Conservation (phyloP, 768 basidiomycete genomes). For the Gymnopilus junonius region DNA sequence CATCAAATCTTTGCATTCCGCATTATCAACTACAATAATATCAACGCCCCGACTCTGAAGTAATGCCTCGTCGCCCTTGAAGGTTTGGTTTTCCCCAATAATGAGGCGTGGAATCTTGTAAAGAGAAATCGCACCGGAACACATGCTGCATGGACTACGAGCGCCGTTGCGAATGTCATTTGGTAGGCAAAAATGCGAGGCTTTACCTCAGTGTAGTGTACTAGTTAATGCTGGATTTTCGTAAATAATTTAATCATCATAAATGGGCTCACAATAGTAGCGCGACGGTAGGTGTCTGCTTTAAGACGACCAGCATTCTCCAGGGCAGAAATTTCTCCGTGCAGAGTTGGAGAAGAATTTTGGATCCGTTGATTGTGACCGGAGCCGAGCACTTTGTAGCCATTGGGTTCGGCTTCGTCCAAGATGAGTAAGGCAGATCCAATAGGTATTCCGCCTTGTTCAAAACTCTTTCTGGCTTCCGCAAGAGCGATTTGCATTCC, state of each 20-base stretch:
- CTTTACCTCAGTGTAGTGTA: constrained; percentile 41
- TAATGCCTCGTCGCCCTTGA: constrained; percentile 57
- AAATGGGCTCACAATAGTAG: constrained; percentile 49
- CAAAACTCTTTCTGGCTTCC: constrained; percentile 50
- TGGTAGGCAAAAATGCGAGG: not conserved
- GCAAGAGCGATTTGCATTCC: constrained; percentile 25
- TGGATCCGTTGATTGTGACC: constrained; percentile 44
- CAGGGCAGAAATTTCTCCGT: constrained; percentile 41
- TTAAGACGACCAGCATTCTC: constrained; percentile 57
- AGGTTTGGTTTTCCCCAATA: constrained; percentile 64
- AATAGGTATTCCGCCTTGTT: constrained; percentile 66
- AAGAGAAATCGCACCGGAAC: constrained; percentile 63
- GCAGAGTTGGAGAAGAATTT: constrained; percentile 36
- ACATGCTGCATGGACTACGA: constrained; percentile 66
- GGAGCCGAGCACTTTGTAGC: constrained; percentile 27
- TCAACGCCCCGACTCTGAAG: constrained; percentile 58
- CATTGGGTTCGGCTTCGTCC: constrained; percentile 11
- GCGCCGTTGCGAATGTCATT: not conserved
- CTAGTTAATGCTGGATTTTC: too few relatives aligned
- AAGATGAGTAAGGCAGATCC: constrained; percentile 50
- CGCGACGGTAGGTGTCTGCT: constrained; percentile 46
- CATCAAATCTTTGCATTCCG: constrained; percentile 61
- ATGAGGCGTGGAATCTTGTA: constrained; percentile 70
- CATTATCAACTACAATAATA: constrained; percentile 50
- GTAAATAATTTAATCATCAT: not conserved